These are phyloP conservation scores for Prinsepia uniflora DNA, from an alignment of 306 rosid genomes.

Conservation along the genomic window DNA sequence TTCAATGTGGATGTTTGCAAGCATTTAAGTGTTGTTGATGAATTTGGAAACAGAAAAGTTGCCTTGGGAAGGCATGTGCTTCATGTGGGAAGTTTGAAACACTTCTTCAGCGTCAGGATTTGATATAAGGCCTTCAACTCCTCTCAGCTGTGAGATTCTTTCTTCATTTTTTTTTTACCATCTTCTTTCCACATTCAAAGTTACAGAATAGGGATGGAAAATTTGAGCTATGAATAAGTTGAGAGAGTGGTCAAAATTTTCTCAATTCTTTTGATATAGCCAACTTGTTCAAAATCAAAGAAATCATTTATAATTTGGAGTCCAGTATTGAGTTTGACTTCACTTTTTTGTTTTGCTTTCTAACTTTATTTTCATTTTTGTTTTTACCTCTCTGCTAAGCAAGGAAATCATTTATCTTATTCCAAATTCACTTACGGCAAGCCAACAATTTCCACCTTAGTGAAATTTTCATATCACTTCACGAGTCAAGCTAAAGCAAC, in stretches of 20 bases:
- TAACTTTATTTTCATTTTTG: neutral
- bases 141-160: conserved; percentile 11
- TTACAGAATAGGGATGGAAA: conserved; percentile 5
- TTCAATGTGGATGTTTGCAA: conserved; percentile 81
- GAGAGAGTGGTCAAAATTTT: conserved; percentile 24
- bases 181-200: neutral
- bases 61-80: conserved; percentile 72
- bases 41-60: conserved; percentile 67
- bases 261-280: conserved; percentile 11
- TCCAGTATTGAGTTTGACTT: neutral
- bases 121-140: conserved; percentile 48
- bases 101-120: conserved; percentile 61
- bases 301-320: neutral
- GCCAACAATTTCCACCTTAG: too few relatives aligned
- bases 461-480: too few relatives aligned
- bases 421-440: too few relatives aligned
- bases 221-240: conserved; percentile 28
- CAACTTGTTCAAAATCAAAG: neutral
- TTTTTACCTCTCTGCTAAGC: too few relatives aligned
- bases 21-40: conserved; percentile 86
- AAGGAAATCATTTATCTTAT: too few relatives aligned
- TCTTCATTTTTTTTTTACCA: neutral
- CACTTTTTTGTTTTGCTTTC: neutral
- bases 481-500: too few relatives aligned
- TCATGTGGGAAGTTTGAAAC: conserved; percentile 82